Evolutionary conservation across 192 early-diverging fungal genomes (phyloP).

Genomic region (Umbelopsis vinacea): DNA sequence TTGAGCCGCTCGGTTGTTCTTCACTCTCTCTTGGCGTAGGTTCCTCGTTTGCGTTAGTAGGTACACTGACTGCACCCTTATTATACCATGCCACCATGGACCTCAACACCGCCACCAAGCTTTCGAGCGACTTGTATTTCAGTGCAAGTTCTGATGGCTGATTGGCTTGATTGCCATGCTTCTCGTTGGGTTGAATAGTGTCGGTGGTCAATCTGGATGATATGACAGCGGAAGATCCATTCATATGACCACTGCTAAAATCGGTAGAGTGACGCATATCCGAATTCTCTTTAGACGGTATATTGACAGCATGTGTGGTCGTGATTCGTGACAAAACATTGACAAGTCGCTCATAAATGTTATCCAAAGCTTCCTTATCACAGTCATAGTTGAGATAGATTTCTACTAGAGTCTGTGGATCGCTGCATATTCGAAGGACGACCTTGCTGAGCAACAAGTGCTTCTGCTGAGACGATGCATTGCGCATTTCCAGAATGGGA

Average conservation of each 20-base stretch:
- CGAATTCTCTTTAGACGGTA: constrained; percentile 14
- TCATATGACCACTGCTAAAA: constrained; percentile 20
- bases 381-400: constrained; percentile 97
- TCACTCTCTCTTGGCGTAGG: constrained; percentile 40
- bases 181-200: constrained; percentile 41
- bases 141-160: constrained; percentile 47
- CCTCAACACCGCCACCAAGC: constrained; percentile 61
- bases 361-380: constrained; percentile 78
- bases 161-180: constrained; percentile 25
- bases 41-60: constrained; percentile 32
- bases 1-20: constrained; percentile 21
- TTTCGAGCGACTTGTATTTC: constrained; percentile 64
- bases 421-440: constrained; percentile 67
- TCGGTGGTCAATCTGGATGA: constrained; percentile 50
- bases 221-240: constrained; percentile 32
- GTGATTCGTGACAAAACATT: constrained; percentile 68
- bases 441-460: constrained; percentile 69
- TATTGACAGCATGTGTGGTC: constrained; percentile 40
- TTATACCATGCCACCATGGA: constrained; percentile 74
- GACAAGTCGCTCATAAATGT: constrained; percentile 89
- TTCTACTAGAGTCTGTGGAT: constrained; percentile 84
- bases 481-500: constrained; percentile 84
- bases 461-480: constrained; percentile 67
- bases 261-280: constrained; percentile 28
- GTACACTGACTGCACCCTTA: constrained; percentile 43